phyloP scores from a whole-genome alignment of 129 eudicot species.

The sunflower (Helianthus annuus) region DNA sequence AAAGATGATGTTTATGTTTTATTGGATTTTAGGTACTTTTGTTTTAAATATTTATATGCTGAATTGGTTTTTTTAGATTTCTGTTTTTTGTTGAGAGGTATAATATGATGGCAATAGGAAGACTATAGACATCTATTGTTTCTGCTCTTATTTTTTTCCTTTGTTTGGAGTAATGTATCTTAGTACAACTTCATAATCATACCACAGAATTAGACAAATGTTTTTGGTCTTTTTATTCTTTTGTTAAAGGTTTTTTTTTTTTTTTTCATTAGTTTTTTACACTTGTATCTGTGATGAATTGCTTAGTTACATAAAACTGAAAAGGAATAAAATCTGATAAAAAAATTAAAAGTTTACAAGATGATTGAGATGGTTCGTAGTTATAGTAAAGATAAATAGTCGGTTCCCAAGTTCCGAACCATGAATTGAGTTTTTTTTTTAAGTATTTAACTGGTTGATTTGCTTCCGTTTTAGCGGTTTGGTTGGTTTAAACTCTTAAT shows the following conservation, averaged over 20 bases:
- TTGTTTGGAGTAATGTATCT: conserved; percentile 37
- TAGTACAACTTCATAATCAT: conserved; percentile 39
- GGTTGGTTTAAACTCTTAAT: too few species aligned
- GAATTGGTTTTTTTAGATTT: conserved; percentile 27
- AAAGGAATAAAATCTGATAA: not conserved
- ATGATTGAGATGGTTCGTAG: too few species aligned
- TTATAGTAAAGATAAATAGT: too few species aligned
- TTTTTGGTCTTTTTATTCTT: conserved; percentile 12
- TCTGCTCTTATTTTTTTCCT: conserved; percentile 15
- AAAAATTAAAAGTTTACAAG: too few species aligned
- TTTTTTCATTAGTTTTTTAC: not conserved
- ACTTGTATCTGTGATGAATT: not conserved
- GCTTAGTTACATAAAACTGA: not conserved
- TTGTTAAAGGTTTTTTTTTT: not conserved
- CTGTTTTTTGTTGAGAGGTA: conserved; percentile 34
- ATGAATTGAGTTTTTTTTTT: too few species aligned
- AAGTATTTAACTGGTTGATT: too few species aligned
- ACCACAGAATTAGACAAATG: conserved; percentile 38
- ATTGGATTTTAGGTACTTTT: conserved; percentile 35
- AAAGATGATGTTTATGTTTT: conserved; percentile 28
- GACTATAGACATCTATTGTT: conserved; percentile 28
- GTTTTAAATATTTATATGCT: conserved; percentile 32
- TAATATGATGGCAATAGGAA: conserved; percentile 36
- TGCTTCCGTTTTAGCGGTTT: too few species aligned
- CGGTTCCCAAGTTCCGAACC: too few species aligned